Percentiles rank a stretch among this genome's conserved stretches.
Evolutionary conservation across 2,329 filamentous ascomycete genomes (phyloP).

Genomic region (Dactylellina parvicollis): DNA sequence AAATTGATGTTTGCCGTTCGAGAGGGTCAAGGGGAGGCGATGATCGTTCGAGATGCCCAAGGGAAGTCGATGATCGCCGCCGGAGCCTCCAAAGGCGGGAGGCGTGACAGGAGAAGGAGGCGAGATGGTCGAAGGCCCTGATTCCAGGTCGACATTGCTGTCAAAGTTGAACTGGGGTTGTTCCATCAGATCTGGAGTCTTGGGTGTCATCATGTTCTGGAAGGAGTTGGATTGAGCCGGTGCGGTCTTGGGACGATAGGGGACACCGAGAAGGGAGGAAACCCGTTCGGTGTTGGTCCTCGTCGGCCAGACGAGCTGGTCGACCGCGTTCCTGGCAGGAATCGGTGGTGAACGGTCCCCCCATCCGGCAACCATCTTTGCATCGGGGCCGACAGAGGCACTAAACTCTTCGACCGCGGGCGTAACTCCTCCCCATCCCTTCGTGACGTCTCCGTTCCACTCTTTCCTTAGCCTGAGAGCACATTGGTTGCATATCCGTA

Average conservation of each 20-base stretch:
- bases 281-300: slow-evolving; percentile 47
- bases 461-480: slow-evolving; percentile 41
- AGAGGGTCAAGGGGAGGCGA: slow-evolving; percentile 26
- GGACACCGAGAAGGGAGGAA: slow-evolving; percentile 30
- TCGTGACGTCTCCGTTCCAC: slow-evolving; percentile 52
- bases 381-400: slow-evolving; percentile 25
- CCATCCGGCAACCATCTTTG: slow-evolving; percentile 45
- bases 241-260: slow-evolving; percentile 45
- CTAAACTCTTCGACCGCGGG: slow-evolving; percentile 47
- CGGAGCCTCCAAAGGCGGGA: slow-evolving; percentile 40
- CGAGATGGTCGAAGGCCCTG: slow-evolving; percentile 47
- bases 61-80: slow-evolving; percentile 22
- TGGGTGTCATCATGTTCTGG: slow-evolving; percentile 6
- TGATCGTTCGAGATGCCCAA: slow-evolving; percentile 30
- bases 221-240: neutral
- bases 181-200: slow-evolving; percentile 36
- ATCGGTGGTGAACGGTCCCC: slow-evolving; percentile 36
- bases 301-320: slow-evolving; percentile 35
- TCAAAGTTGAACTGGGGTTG: slow-evolving; percentile 39
- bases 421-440: slow-evolving; percentile 46
- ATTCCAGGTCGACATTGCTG: slow-evolving; percentile 49
- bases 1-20: slow-evolving; percentile 36
- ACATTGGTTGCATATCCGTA: slow-evolving; percentile 49
- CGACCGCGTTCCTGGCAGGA: slow-evolving; percentile 28
- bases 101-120: slow-evolving; percentile 50